Base-by-base conservation (phyloP, 371 early-diverging fungal species). In the Circinella minor region DNA sequence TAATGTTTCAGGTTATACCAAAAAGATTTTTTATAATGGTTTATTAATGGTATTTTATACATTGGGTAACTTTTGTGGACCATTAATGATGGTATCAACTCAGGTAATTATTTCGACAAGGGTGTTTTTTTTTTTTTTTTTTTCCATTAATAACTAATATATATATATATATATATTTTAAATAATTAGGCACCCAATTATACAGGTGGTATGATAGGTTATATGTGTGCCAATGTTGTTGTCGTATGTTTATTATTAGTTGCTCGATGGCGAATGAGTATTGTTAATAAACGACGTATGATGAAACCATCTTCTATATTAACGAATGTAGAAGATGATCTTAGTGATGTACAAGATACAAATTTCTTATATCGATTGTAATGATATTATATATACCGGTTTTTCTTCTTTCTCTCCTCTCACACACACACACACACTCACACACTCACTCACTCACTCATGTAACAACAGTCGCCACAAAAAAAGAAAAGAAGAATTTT, bases 301-400 rank as follows among this genome's bases (percentile, higher is more conserved):
- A 13, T 64, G 13, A 38, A 68, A 37, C 62, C 71, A 17, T 59
- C 69, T 3, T 61, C 39, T 20, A 62, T 59, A 7, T 36, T 68
- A 10, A 74, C 71, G 1, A 70, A 68, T 34, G 74, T 74, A 0
- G 79, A 76, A 27, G 74, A 76, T 61, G 74, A 79, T 65, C 47
- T 75, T 43, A 79, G 71, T 36, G 79, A 79, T 51, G 61, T 66
- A 8, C 70, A 79, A 59, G 79, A 79, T 60, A 61, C 76, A 3
- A 74, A 75, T 51, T 79, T 79, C 68, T 57, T 76, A 11, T 79
- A 79, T 59, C 68, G 73, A 3, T 63, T 79, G 14, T 79, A 72
- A 66, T 27, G 27, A 54, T 18, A 17, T 6, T 51, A 17, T 51
- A 17, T 51, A 13, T 57, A 17, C 17, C 46, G 11, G 1, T 39